Base-by-base conservation (phyloP, 2,329 filamentous ascomycete genomes). In the Ciborinia camelliae region DNA sequence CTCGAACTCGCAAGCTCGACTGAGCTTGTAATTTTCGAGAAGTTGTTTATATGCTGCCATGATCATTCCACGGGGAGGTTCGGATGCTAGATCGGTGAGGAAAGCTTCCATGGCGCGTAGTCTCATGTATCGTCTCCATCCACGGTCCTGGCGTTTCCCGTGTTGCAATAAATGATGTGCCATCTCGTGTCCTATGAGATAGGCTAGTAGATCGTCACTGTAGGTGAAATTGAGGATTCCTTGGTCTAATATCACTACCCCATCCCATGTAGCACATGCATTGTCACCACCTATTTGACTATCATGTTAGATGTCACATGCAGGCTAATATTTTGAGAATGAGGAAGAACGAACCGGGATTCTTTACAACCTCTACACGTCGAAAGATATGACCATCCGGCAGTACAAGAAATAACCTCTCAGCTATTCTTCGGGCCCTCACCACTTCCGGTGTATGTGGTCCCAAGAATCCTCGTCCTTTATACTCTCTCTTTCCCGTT, bases 121-220 rank as follows among this genome's bases (percentile, higher is more conserved):
- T n/a, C n/a, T n/a, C n/a, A n/a, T n/a, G n/a, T n/a, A n/a, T n/a
- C n/a, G n/a, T n/a, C n/a, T n/a, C n/a, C n/a, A n/a, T n/a, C n/a
- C n/a, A n/a, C n/a, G n/a, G n/a, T 26, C 12, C 20, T 3, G 20
- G 10, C 8, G 4, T 8, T 37, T 23, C 2, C 2, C 2, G 20
- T 53, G 20, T 9, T 37, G 20, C 30, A 53, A n/a, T n/a, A 53
- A 23, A 37, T 53, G 51, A 47, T 59, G 55, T 26, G 39, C 55
- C 20, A 59, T 48, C 12, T 59, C 55, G 35, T 59, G 55, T 35
- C 15, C 20, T 59, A 59, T 35, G 14, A 59, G 14, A 23, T 15
- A 35, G 8, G 28, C 41, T 32, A 59, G 20, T 23, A n/a, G 20
- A n/a, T 48, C 20, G 26, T 59, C 55, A 32, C 10, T 45, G 5